Conservation (phyloP, 1,284 basidiomycete genomes). For the Ceratobasidium sp. region DNA sequence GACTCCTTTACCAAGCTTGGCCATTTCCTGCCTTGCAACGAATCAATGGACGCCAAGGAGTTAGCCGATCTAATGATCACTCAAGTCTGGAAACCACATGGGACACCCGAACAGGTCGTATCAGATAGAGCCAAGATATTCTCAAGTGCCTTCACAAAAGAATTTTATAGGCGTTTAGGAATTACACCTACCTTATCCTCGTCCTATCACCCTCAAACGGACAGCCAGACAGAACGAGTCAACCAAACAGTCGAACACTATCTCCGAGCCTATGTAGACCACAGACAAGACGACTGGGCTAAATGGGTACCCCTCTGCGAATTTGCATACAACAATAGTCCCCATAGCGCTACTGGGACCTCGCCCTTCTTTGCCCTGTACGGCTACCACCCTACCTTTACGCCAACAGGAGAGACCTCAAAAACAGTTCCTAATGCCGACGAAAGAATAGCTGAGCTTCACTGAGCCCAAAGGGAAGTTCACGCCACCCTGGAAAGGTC, state of each 20-base stretch:
- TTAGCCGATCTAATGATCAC: constrained; percentile 16
- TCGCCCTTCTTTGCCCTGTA: constrained; percentile 57
- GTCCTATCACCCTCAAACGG: constrained; percentile 51
- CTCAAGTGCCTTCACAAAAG: constrained; percentile 46
- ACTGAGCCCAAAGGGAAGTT: background rate
- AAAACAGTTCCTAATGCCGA: background rate
- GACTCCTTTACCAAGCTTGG: background rate
- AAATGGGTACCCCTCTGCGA: constrained; percentile 46
- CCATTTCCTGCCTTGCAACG: too few relatives aligned
- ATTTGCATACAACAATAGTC: constrained; percentile 46
- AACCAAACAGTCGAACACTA: constrained; percentile 50
- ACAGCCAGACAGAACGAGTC: constrained; percentile 52
- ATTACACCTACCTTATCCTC: constrained; percentile 47
- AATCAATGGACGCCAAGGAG: background rate
- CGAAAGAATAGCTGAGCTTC: background rate
- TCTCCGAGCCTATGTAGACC: constrained; percentile 45
- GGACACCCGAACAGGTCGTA: constrained; percentile 46
- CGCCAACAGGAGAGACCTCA: background rate
- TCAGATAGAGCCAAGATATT: constrained; percentile 44
- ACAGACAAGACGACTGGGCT: constrained; percentile 47
- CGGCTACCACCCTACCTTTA: constrained; percentile 51
- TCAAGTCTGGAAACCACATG: constrained; percentile 37
- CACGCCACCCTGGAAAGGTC: background rate
- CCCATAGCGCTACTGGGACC: constrained; percentile 35
- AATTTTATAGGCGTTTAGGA: constrained; percentile 39